Evolutionary conservation across 441 rosid species (phyloP), one percentile per base, ranked within the genome.

Genomic region (Lagerstroemia fauriei): DNA sequence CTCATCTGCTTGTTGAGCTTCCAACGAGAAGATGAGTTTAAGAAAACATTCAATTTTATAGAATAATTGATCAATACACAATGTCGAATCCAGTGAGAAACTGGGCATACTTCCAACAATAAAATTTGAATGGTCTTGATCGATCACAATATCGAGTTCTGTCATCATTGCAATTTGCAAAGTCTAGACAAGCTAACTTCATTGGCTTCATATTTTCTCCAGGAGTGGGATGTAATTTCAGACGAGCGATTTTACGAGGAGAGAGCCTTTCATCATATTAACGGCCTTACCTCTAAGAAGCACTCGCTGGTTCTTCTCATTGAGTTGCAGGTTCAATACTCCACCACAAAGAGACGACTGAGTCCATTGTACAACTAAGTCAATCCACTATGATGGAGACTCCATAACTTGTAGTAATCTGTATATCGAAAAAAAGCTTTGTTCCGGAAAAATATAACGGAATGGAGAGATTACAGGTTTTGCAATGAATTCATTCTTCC

Each of bases 331-430:
- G 47, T 83, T 79, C 76, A 95, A 31, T 29, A 81, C 85, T 80
- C 98, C 99, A 82, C 93, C 84, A 78, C 99, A 91, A 8, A 78
- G 83, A 0, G 98, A 95, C 70, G 98, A 98, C 95, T 93, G 87
- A 47, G n/a, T 27, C 20, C 38, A 75, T 27, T 22, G 41, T 50
- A 50, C 27, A 63, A 50, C 6, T 56, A 75, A 48, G 17, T 29
- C 56, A 27, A 12, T 47, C 22, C 77, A 75, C 61, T 75, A 51
- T n/a, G 63, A 12, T 50, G 25, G 34, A 16, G 78, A 12, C 44
- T 38, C 44, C 44, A 16, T 27, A 50, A 10, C 34, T 47, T 0
- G 9, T 7, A 51, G 10, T 48, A 24, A 44, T 22, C 27, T 1
- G 24, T 1, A 11, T 32, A 46, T 20, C 9, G 27, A 38, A 56